Base-by-base conservation (phyloP, 768 basidiomycete species). In the Hemileccinum rubropunctum region DNA sequence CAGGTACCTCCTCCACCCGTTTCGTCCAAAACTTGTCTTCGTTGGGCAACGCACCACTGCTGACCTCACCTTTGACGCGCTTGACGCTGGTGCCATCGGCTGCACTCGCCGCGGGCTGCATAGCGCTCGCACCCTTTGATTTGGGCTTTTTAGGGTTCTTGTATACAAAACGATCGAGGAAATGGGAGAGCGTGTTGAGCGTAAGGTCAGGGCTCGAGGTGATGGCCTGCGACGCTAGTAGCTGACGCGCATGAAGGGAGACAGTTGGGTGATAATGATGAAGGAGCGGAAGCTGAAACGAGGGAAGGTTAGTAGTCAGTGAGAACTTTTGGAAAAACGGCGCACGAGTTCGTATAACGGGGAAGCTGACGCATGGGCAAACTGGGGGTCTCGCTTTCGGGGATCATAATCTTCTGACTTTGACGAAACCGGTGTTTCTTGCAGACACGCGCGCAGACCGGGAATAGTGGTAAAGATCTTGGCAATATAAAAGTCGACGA, bases 151-250 rank as follows among this genome's bases (percentile, higher is more conserved):
- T 98, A 1, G 94, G 86, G 65, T 98, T 98, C 69, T 94, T 91
- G 75, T 92, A 98, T 37, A 98, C 91, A 71, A 98, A 98, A 3
- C 95, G 83, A 64, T 98, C 97, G 35, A 98, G 80, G 81, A 99
- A 98, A 60, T 94, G 91, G 1, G 90, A 86, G 20, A 98, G 81
- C 1, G 94, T 95, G 72, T 97, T 94, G 49, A 93, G 83, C 10
- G 90, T 84, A 42, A 99, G 86, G 62, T 98, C 95, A 0, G 91
- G 79, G 9, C 82, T 86, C 10, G 89, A 86, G 0, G 91, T 91
- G 11, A 98, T 72, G 0, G 87, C 85, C 42, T 85, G 76, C 8
- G 77, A 79, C 1, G 73, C 62, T 42, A 98, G 78, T 11, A 99
- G 79, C 63, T 97, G 91, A 7, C 79, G 79, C 0, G 93, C 88